Percentiles rank a stretch among this genome's conserved stretches.
Conservation (phyloP, 2,329 filamentous ascomycete species). For the Penicillium sclerotigenum region DNA sequence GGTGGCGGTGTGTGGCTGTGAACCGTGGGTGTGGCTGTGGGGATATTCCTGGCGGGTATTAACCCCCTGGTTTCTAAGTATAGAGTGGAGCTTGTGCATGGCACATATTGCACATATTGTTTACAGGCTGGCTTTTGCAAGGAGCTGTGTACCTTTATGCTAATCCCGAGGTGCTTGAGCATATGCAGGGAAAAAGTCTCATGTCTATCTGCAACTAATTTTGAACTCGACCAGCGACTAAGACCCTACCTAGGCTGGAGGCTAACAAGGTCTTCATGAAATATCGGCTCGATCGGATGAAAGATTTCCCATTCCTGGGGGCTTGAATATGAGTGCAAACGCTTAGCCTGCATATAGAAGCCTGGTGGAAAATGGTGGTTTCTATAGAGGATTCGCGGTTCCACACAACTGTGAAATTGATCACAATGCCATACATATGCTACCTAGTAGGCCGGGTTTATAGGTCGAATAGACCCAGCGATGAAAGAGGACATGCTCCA, state of each 20-base stretch:
- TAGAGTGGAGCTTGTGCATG: background rate
- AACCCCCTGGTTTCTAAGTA: background rate
- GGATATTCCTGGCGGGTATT: background rate
- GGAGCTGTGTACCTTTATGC: background rate
- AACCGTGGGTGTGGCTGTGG: background rate
- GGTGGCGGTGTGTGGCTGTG: background rate
- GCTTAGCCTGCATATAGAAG: background rate
- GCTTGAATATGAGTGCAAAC: background rate
- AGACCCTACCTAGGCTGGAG: background rate
- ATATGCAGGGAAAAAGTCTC: background rate
- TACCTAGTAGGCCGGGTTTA: too few species aligned
- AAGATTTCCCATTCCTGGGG: background rate
- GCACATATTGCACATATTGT: background rate
- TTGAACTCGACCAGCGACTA: background rate
- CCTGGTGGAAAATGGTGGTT: too few species aligned
- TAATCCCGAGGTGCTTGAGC: background rate
- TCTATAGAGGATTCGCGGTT: too few species aligned
- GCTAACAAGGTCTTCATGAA: background rate
- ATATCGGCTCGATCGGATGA: background rate
- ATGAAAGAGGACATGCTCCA: too few species aligned
- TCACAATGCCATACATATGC: too few species aligned
- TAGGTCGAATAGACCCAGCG: too few species aligned
- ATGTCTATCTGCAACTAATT: background rate
- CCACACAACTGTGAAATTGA: too few species aligned
- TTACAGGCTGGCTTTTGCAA: background rate